Conservation (phyloP, 495 filamentous ascomycete species). For the Tuber indicum region DNA sequence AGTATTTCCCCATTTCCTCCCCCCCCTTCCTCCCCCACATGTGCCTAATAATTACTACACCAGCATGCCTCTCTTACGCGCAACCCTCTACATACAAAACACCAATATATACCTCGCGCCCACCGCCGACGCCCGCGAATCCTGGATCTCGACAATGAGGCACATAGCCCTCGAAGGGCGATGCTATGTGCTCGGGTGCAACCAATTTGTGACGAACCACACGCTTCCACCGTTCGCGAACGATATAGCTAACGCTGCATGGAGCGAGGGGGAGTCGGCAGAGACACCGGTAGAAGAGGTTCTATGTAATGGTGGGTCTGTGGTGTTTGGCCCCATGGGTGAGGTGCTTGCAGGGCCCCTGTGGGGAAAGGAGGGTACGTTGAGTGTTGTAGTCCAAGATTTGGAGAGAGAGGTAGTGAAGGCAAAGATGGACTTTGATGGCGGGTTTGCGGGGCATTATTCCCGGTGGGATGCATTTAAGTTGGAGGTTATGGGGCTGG, state of each 20-base stretch:
- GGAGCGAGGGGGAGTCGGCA: neutral
- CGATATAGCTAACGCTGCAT: neutral
- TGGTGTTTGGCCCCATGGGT: slow-evolving; percentile 72
- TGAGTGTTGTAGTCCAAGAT: slow-evolving; percentile 50
- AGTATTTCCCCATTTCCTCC: slow-evolving; percentile 36
- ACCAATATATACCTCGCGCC: slow-evolving; percentile 90
- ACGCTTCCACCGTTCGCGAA: slow-evolving; percentile 15
- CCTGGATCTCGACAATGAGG: slow-evolving; percentile 75
- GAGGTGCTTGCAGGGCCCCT: slow-evolving; percentile 71
- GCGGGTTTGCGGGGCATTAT: slow-evolving; percentile 44
- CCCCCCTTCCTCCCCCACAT: neutral
- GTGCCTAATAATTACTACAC: neutral
- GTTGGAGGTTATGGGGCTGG: slow-evolving; percentile 30
- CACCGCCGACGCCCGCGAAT: slow-evolving; percentile 77
- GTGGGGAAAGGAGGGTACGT: slow-evolving; percentile 57
- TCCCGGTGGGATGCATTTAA: slow-evolving; percentile 30
- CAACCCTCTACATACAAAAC: slow-evolving; percentile 80
- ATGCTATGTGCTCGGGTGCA: slow-evolving; percentile 78
- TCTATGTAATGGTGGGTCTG: slow-evolving; percentile 68
- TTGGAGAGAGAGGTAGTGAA: slow-evolving; percentile 48
- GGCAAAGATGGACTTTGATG: slow-evolving; percentile 52
- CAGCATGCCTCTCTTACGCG: slow-evolving; percentile 73
- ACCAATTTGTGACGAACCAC: slow-evolving; percentile 61
- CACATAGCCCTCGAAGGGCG: slow-evolving; percentile 75
- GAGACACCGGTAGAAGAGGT: slow-evolving; percentile 25